Percentiles rank a stretch among this genome's conserved stretches.
phyloP scores from a whole-genome alignment of 2,329 filamentous ascomycete genomes.

The Colletotrichum costaricense region DNA sequence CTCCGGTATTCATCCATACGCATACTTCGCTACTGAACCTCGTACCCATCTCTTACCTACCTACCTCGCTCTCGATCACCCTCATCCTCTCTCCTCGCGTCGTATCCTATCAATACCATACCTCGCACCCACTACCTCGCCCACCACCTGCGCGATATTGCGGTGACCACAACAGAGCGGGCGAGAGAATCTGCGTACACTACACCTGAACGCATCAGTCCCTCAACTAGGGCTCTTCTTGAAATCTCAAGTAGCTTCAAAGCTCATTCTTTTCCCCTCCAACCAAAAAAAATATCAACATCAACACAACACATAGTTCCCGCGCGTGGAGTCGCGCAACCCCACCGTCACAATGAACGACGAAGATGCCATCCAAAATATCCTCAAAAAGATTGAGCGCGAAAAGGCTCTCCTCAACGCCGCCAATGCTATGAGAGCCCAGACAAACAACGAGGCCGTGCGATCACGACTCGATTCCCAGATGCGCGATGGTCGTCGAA shows the following conservation, averaged over 20 bases:
- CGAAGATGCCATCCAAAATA: conserved; percentile 77
- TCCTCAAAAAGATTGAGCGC: conserved; percentile 97
- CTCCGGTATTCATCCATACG: conserved; percentile 19
- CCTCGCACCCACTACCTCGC: background rate
- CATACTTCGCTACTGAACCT: background rate
- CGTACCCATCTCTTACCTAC: background rate
- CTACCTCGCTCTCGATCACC: background rate
- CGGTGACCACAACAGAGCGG: background rate
- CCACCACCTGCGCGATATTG: background rate
- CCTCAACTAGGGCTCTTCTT: background rate
- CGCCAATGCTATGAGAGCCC: conserved; percentile 93
- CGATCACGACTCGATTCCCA: conserved; percentile 91
- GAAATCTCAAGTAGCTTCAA: background rate
- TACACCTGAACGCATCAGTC: background rate
- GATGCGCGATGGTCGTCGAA: conserved; percentile 92
- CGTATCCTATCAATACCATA: background rate
- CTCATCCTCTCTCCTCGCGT: background rate
- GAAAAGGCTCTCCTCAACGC: conserved; percentile 96
- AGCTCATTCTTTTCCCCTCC: background rate
- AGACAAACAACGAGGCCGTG: conserved; percentile 93
- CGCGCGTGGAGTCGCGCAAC: conserved; percentile 50
- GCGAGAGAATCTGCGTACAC: background rate
- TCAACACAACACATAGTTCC: conserved; percentile 30
- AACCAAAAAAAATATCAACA: conserved; percentile 1
- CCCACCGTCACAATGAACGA: conserved; percentile 67